These are phyloP conservation scores for Lachnellula subtilissima DNA, from an alignment of 2,329 filamentous ascomycete species.

Conservation along the genomic window DNA sequence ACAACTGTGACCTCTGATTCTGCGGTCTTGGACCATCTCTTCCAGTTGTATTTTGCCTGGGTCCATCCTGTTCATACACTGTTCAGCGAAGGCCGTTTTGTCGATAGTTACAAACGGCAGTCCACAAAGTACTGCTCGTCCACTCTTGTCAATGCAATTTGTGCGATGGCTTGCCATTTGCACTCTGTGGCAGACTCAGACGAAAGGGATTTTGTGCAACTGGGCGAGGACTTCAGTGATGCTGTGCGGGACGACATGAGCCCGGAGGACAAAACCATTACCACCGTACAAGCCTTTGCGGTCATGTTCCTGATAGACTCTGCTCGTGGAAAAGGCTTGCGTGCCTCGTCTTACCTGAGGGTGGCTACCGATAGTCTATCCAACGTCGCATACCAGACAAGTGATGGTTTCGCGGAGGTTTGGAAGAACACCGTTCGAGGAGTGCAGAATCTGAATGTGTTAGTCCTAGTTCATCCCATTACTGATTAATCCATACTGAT, in stretches of 20 bases:
- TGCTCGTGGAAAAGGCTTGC: slow-evolving; percentile 23
- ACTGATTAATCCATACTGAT: slow-evolving; percentile 17
- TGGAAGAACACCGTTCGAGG: slow-evolving; percentile 30
- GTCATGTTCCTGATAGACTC: slow-evolving; percentile 31
- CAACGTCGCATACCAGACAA: slow-evolving; percentile 9
- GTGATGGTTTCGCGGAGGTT: slow-evolving; percentile 23
- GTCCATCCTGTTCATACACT: slow-evolving; percentile 33
- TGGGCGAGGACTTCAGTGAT: slow-evolving; percentile 26
- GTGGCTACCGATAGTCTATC: slow-evolving; percentile 23
- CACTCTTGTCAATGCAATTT: slow-evolving; percentile 31
- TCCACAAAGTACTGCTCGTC: slow-evolving; percentile 25
- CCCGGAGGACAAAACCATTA: slow-evolving; percentile 20
- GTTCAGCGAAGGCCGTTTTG: slow-evolving; percentile 30
- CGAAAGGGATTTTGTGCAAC: slow-evolving; percentile 21
- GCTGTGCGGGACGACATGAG: slow-evolving; percentile 22
- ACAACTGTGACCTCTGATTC: slow-evolving; percentile 26
- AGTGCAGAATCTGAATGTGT: slow-evolving; percentile 32
- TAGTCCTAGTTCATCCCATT: slow-evolving; percentile 11
- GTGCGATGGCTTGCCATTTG: slow-evolving; percentile 31
- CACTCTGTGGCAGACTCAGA: slow-evolving; percentile 21
- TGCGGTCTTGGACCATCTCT: slow-evolving; percentile 27
- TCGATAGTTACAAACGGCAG: slow-evolving; percentile 23
- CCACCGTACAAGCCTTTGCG: slow-evolving; percentile 29
- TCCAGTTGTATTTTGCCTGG: slow-evolving; percentile 33
- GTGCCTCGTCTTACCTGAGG: slow-evolving; percentile 27